Conservation (phyloP, 352 stramenopile genomes). For the Phytopythium kandeliae region DNA sequence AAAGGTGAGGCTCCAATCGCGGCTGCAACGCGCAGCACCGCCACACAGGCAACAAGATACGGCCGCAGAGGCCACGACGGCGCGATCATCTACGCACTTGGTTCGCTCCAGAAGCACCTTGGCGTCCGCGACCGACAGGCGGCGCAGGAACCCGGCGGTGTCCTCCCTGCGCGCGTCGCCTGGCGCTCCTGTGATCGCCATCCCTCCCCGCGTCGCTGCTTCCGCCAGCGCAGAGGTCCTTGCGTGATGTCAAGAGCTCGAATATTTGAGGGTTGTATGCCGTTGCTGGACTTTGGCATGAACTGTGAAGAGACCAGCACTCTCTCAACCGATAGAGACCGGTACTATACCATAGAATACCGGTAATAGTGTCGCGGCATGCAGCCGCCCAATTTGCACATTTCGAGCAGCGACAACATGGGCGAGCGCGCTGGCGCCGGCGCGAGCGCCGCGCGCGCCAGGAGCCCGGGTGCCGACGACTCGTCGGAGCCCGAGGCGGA, state of each 20-base stretch:
- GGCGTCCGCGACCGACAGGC: constrained; percentile 74
- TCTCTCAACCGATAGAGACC: not conserved
- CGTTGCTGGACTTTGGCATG: constrained; percentile 1
- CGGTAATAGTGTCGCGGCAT: too few species aligned
- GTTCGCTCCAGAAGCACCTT: constrained; percentile 79
- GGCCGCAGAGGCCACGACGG: not conserved
- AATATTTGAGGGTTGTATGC: too few species aligned
- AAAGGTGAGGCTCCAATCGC: not conserved
- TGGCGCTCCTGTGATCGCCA: constrained; percentile 5
- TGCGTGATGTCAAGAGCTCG: too few species aligned
- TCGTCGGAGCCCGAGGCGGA: constrained; percentile 15
- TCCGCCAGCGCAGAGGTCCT: not conserved
- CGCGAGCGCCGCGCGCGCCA: constrained; percentile 3
- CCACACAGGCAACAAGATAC: not conserved
- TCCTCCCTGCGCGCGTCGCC: constrained; percentile 12
- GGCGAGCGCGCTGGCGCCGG: not conserved
- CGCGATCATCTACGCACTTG: constrained; percentile 25
- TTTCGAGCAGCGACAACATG: constrained; percentile 3
- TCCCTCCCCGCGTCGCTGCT: not conserved
- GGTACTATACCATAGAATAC: too few species aligned
- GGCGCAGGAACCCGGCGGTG: constrained; percentile 60
- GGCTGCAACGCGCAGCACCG: not conserved
- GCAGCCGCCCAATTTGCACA: not conserved
- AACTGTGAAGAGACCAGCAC: constrained; percentile 3
- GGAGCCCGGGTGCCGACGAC: constrained; percentile 5